Percentiles rank a stretch among this genome's conserved stretches.
Conservation (phyloP, 345 rosid species). For the Brassica carinata region DNA sequence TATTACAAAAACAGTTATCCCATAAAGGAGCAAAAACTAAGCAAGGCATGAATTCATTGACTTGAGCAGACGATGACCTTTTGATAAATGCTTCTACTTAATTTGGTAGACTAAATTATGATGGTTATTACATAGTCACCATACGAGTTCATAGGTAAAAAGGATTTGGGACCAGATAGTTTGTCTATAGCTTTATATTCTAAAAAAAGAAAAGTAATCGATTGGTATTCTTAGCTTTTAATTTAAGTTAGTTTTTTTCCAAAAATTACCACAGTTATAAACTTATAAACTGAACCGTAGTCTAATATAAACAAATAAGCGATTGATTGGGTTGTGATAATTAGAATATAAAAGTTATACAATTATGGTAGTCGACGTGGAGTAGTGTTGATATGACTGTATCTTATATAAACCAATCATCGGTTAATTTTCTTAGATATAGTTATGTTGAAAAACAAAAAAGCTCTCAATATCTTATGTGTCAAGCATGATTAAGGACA, state of each 20-base stretch:
- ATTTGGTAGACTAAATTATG: conserved; percentile 23
- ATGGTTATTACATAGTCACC: conserved; percentile 26
- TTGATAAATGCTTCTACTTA: background rate
- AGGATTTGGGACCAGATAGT: conserved; percentile 31
- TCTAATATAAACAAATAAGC: background rate
- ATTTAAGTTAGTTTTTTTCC: conserved; percentile 9
- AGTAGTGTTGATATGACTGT: background rate
- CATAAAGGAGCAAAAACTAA: background rate
- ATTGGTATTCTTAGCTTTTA: conserved; percentile 38
- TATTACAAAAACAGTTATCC: background rate
- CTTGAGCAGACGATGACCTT: background rate
- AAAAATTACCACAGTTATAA: background rate
- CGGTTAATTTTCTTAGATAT: background rate
- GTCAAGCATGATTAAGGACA: background rate
- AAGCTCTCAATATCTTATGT: background rate
- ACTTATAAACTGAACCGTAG: background rate
- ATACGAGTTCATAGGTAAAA: conserved; percentile 31
- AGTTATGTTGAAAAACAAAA: background rate
- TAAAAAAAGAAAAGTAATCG: conserved; percentile 22
- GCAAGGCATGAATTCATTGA: background rate
- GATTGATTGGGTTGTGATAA: background rate
- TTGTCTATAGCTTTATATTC: conserved; percentile 22
- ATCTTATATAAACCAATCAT: background rate
- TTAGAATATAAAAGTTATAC: background rate
- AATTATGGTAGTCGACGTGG: background rate